A percentile compares a stretch with the other conserved stretches of the same genome.
Evolutionary conservation across 345 rosid genomes (phyloP).

Genomic region (Pistacia atlantica): DNA sequence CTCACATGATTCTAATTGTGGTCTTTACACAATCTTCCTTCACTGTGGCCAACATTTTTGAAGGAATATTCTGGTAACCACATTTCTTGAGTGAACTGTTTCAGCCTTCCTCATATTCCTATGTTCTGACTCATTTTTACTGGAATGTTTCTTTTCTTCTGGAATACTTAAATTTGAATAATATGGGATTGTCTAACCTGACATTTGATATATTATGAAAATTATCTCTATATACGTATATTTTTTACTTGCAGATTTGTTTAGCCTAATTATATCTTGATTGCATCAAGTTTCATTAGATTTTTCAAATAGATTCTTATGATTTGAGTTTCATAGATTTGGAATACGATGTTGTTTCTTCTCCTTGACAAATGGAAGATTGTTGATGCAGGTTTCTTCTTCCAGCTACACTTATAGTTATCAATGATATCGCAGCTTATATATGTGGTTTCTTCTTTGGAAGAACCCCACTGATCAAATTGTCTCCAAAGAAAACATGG

Average conservation of each 20-base stretch:
- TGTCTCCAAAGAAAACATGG: conserved; percentile 99
- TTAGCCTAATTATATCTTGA: not conserved
- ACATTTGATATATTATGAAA: not conserved
- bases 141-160: not conserved
- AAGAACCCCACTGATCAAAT: conserved; percentile 88
- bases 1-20: conserved; percentile 96
- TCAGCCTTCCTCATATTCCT: not conserved
- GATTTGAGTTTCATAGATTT: conserved; percentile 1
- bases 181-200: not conserved
- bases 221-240: not conserved
- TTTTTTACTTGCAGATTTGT: not conserved
- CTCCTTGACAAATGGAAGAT: conserved; percentile 13
- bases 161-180: not conserved
- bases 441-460: conserved; percentile 96
- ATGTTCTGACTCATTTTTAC: not conserved
- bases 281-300: not conserved
- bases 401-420: conserved; percentile 92
- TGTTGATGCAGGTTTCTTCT: conserved; percentile 82
- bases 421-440: conserved; percentile 92
- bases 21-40: conserved; percentile 96
- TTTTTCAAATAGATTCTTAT: not conserved
- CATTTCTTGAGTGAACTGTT: not conserved
- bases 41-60: conserved; percentile 97
- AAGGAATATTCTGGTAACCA: conserved; percentile 94
- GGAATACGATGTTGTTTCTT: conserved; percentile 5